Base-by-base conservation (phyloP, 1,284 basidiomycete genomes). In the Pseudozyma pruni region DNA sequence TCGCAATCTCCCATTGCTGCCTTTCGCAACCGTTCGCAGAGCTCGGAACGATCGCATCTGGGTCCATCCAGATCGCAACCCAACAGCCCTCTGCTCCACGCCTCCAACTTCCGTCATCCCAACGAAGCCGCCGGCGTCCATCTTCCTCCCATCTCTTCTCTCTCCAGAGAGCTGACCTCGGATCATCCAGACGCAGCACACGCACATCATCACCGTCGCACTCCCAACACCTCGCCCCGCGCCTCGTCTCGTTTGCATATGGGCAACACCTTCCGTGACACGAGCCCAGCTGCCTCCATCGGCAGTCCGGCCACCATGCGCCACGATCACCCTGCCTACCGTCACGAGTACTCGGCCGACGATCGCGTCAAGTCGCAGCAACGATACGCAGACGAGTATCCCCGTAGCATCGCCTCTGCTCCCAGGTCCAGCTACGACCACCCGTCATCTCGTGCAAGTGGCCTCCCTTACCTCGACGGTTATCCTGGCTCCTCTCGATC, bases 1-100 rank as follows among this genome's bases (percentile, higher is more conserved):
- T 70, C 67, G 10, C 67, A 70, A 32, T 70, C 67, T 16, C 67
- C 67, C 39, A 63, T 63, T 34, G 59, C 67, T 22, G 60, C 67
- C 9, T 60, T 63, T 29, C 60, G 55, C 19, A 62, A 63, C 16
- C 67, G 67, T 13, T 70, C 67, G 9, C 60, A 59, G 44, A 70
- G 67, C 52, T 63, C 67, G 14, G 67, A 70, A 20, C 34, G 67
- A 14, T 57, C 67, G 35, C 51, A 56, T 40, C 56, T 70, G 2
- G 60, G 45, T 29, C 67, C 59, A 19, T 63, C 67, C 40, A 46
- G 67, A 49, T 70, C 67, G 43, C 67, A 70, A 17, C 67, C 67
- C 20, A 63, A 63, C 52, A 70, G 67, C 20, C 67, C 67, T 6
- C 41, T 59, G 8, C 29, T 70, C 16, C 60, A 63, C n/a, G 47